Conservation (phyloP, 2,329 filamentous ascomycete species). For the Cladosporium cucumerinum region DNA sequence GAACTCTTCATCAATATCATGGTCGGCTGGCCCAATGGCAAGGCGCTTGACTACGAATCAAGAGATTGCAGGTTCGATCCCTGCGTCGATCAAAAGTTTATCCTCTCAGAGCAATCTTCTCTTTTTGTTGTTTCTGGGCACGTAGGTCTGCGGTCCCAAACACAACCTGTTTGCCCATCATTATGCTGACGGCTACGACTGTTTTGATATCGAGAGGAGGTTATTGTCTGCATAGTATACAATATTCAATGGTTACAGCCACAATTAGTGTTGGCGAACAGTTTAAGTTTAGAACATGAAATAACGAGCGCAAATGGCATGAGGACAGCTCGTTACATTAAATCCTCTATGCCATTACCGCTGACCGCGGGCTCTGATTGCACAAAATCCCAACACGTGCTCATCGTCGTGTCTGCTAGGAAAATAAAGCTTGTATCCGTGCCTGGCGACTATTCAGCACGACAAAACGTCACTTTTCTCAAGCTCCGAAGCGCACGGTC, state of each 20-base stretch:
- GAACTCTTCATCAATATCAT: background rate
- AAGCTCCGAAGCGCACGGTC: background rate
- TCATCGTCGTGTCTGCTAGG: background rate
- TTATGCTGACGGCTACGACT: background rate
- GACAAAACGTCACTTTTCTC: background rate
- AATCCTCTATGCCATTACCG: background rate
- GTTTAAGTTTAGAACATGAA: background rate
- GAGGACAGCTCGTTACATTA: too few relatives aligned
- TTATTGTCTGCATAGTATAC: background rate
- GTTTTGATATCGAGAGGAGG: background rate
- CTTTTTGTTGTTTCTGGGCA: background rate
- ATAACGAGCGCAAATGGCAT: too few relatives aligned
- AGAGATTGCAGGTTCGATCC: conserved; percentile 20
- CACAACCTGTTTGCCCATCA: background rate
- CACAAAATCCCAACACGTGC: background rate
- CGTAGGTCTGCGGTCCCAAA: background rate
- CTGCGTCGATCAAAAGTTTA: conserved; percentile 11
- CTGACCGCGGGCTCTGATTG: background rate
- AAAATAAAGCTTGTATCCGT: background rate
- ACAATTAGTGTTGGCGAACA: background rate
- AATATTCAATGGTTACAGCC: background rate
- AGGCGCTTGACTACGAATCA: conserved; percentile 54
- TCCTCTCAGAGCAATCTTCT: background rate
- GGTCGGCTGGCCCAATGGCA: conserved; percentile 52
- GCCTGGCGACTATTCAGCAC: background rate